Evolutionary conservation across 2,329 filamentous ascomycete species (phyloP), one percentile per base, ranked within the genome.

Genomic region (Lachnellula subtilissima): DNA sequence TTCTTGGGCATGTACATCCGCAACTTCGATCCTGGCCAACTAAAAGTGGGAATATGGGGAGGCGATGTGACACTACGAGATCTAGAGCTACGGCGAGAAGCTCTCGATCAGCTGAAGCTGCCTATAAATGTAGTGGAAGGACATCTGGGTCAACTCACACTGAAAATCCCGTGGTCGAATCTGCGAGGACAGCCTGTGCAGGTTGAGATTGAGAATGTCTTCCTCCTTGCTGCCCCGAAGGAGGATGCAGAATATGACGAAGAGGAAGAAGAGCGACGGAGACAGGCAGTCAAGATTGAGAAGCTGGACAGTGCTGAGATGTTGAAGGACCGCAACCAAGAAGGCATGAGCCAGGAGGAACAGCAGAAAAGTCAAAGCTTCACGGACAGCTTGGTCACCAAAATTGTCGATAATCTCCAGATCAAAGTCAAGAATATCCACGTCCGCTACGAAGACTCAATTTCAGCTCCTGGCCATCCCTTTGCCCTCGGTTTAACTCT

Each of bases 1-100:
- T 97, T 99, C 76, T 78, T 99, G 84, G 95, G 94, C 81, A 96
- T 97, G 88, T 99, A 99, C 74, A 93, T 99, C 74, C 92, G 96
- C 82, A 97, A 99, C 76, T 99, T 99, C 72, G 94, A 99, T 74
- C 91, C 94, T 53, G 88, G 91, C 69, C 94, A 99, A 78, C 82
- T 99, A 64, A 99, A 99, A 72, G 92, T 99, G 61, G 94, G 95
- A 61, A 99, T 99, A 69, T 99, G 93, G 94, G 96, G 90, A 22
- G 94, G 95, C 67, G 94, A 99, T 77, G 94, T 99, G 68, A 96
- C 96, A 76, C 81, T 99, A 47, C 86, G 87, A 58, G 87, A 99
- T 68, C 86, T 99, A 57, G 89, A 99, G 76, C 82, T 99, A 48
- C 90, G 92, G 54, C 85, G 89, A 56, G 94, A 99, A 78, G 94